These are phyloP conservation scores for Acorus calamus DNA, from an alignment of 106 monocot species.

Conservation along the genomic window DNA sequence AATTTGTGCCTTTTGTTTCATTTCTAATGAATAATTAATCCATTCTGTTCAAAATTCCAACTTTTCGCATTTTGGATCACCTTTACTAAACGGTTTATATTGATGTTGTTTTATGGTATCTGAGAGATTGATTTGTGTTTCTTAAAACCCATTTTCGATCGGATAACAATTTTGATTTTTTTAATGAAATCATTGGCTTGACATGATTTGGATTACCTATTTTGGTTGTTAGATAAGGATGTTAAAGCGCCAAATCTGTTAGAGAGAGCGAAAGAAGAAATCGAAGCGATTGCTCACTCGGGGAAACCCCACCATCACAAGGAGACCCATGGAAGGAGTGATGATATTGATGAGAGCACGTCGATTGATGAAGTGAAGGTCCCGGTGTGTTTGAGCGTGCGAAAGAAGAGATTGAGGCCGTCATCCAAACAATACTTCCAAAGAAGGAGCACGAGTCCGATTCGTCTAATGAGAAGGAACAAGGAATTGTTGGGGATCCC, in stretches of 20 bases:
- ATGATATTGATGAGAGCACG: conserved; percentile 62
- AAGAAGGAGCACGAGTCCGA: conserved; percentile 25
- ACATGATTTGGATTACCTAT: too few relatives aligned
- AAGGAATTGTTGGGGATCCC: conserved; percentile 15
- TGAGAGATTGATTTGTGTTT: too few relatives aligned
- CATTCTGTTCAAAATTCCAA: too few relatives aligned
- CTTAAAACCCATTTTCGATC: too few relatives aligned
- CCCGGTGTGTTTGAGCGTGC: conserved; percentile 65
- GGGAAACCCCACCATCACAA: conserved; percentile 31
- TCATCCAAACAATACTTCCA: conserved; percentile 55
- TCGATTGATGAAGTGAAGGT: conserved; percentile 56
- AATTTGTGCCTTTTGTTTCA: too few relatives aligned
- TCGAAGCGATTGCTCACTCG: conserved; percentile 28
- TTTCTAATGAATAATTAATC: too few relatives aligned
- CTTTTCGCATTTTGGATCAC: too few relatives aligned
- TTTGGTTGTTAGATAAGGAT: conserved; percentile 9
- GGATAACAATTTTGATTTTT: too few relatives aligned
- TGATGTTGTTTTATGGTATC: too few relatives aligned
- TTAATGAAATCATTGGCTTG: too few relatives aligned
- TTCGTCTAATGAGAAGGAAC: background rate
- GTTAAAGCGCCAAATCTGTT: conserved; percentile 30
- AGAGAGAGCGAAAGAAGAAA: conserved; percentile 47
- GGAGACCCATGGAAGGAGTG: conserved; percentile 66
- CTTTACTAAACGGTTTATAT: too few relatives aligned
- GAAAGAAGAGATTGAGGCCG: conserved; percentile 79